Base-by-base conservation (phyloP, 768 basidiomycete species). In the Asterophora parasitica region DNA sequence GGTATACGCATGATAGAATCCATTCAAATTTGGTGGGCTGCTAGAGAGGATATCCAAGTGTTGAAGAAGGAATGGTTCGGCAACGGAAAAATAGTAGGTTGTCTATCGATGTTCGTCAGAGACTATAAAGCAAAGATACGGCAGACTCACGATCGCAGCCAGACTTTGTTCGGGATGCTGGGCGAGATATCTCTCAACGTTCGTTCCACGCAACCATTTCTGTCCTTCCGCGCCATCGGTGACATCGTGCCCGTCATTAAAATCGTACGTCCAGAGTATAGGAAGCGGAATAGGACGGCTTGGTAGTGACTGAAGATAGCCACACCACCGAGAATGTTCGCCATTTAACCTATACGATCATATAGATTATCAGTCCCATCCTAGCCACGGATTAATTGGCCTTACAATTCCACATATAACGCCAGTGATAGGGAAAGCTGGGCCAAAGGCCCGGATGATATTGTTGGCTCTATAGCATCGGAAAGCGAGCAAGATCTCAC, bases 221-320 rank as follows among this genome's bases (percentile, higher is more conserved):
- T 63, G 38, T 12, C 68, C 70, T 51, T 64, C 62, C 9, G 20
- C 41, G 17, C 64, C 63, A 50, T 74, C 70, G 38, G 58, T 48
- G 15, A 41, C 39, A 28, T 26, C 38, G 32, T 62, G 59, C 48
- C 69, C 65, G 23, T 48, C 27, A 7, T 31, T 35, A 15, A 51
- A 39, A 16, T 56, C 42, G 35, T 39, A 35, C 4, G n/a, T 32
- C 87, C 86, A 88, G 53, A 87, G 78, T 15, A 82, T 50, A 28
- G 83, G 82, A 27, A 86, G 69, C 48, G 81, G 77, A 16, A 83
- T 76, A 4, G 61, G 58, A 34, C 62, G 60, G 35, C 58, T 49
- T n/a, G 85, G 81, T 5, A 89, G 68, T 9, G 81, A 80, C 54
- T 83, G 77, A 4, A 89, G 59, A 64, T 88, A 89, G 37, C 75